phyloP scores from a whole-genome alignment of 805 yeast genomes.

The Brettanomyces sp. region DNA sequence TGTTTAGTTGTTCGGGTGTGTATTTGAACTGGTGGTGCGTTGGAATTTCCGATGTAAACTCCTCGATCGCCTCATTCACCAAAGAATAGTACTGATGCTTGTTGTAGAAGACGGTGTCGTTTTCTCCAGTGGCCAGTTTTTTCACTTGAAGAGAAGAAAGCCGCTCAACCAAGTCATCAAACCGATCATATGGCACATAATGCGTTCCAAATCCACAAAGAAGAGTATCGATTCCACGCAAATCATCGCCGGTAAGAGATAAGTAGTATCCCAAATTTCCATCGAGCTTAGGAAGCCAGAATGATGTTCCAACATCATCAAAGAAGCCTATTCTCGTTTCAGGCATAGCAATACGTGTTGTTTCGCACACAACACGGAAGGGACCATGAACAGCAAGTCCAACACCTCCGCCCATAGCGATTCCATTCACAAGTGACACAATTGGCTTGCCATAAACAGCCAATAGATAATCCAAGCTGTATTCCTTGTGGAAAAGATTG shows the following conservation, averaged over 20 bases:
- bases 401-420: slow-evolving; percentile 97
- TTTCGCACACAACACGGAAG: slow-evolving; percentile 87
- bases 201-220: slow-evolving; percentile 85
- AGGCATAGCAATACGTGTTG: slow-evolving; percentile 92
- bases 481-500: slow-evolving; percentile 70
- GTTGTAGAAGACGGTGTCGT: slow-evolving; percentile 11
- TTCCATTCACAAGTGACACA: slow-evolving; percentile 81
- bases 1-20: slow-evolving; percentile 42
- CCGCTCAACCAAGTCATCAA: slow-evolving; percentile 54
- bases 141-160: slow-evolving; percentile 46
- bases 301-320: slow-evolving; percentile 93
- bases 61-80: slow-evolving; percentile 69
- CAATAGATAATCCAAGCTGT: slow-evolving; percentile 67
- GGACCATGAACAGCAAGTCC: slow-evolving; percentile 88
- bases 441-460: slow-evolving; percentile 83
- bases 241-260: slow-evolving; percentile 76
- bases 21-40: slow-evolving; percentile 50
- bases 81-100: slow-evolving; percentile 39
- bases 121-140: slow-evolving; percentile 11
- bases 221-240: slow-evolving; percentile 75
- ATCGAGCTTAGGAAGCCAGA: slow-evolving; percentile 75
- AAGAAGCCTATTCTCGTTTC: slow-evolving; percentile 94
- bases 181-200: slow-evolving; percentile 59
- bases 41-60: slow-evolving; percentile 65
- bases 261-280: slow-evolving; percentile 78